Percentiles rank a stretch among this genome's conserved stretches.
Conservation (phyloP, 2,329 filamentous ascomycete genomes). For the Fusarium paranaense region DNA sequence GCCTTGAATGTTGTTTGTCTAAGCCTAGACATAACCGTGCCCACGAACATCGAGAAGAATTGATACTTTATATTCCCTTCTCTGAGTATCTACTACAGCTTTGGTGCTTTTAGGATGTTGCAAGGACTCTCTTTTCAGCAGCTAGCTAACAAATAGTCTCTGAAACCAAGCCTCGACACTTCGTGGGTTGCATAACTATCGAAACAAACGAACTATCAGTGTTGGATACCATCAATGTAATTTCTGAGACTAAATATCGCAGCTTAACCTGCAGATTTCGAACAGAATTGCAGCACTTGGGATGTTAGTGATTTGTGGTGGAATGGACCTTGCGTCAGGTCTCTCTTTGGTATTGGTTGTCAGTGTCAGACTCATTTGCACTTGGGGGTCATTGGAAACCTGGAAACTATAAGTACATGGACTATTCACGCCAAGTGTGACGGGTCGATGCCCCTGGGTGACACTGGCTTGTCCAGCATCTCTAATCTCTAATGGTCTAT, state of each 20-base stretch:
- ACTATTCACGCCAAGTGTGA: not conserved
- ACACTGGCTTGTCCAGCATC: not conserved
- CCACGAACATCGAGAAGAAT: too few species aligned
- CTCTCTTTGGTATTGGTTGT: not conserved
- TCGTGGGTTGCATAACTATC: too few species aligned
- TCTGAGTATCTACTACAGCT: too few species aligned
- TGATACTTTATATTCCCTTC: too few species aligned
- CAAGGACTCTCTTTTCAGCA: too few species aligned
- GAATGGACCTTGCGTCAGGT: not conserved
- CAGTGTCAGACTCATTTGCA: not conserved
- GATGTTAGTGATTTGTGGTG: not conserved
- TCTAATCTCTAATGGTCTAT: not conserved
- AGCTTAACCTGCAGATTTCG: too few species aligned
- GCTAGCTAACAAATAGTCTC: too few species aligned
- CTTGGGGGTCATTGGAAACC: not conserved
- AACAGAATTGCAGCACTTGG: fast-evolving
- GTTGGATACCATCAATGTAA: not conserved
- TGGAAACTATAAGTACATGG: not conserved
- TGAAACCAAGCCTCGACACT: too few species aligned
- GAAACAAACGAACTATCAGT: too few species aligned
- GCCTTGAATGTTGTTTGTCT: fast-evolving
- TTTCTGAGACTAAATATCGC: fast-evolving
- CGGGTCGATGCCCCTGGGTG: not conserved
- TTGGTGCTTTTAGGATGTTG: too few species aligned
- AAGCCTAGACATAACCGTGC: not conserved